These are phyloP conservation scores for Fusarium pseudocircinatum DNA, from an alignment of 2,329 filamentous ascomycete genomes.

Conservation along the genomic window DNA sequence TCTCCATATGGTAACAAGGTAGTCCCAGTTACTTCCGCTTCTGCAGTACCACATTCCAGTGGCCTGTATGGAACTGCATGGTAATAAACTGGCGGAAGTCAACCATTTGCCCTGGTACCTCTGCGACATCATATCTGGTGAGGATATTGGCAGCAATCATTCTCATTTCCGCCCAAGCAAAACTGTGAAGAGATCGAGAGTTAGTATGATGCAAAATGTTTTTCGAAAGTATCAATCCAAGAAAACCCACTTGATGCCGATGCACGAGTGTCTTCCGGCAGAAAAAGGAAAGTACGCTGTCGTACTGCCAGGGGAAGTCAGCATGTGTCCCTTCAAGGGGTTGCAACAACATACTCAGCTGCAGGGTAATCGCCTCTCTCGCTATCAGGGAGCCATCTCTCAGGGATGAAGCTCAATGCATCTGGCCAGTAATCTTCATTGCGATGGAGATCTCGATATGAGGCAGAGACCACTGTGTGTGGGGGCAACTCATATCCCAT, in stretches of 20 bases:
- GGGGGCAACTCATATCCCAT: not conserved
- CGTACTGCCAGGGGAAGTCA: not conserved
- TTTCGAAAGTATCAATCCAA: fast-evolving
- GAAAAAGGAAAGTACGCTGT: not conserved
- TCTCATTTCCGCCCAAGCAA: not conserved
- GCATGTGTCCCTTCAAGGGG: too few relatives aligned
- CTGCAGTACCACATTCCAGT: not conserved
- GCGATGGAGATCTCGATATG: not conserved
- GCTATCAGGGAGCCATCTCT: not conserved
- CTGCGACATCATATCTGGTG: not conserved
- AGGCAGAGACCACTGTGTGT: not conserved
- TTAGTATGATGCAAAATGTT: fast-evolving
- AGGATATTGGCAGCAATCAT: not conserved
- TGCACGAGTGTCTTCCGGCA: not conserved
- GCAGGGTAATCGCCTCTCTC: not conserved
- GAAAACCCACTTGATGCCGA: not conserved
- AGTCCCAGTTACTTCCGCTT: not conserved
- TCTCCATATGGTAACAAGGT: too few relatives aligned
- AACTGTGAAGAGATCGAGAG: not conserved
- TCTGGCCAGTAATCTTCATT: not conserved
- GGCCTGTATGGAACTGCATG: not conserved
- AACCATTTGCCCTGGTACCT: not conserved
- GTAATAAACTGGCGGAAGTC: not conserved
- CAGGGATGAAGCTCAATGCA: not conserved
- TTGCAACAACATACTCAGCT: not conserved